phyloP scores from a whole-genome alignment of 257 asterid genomes.

The Coffea canephora region DNA sequence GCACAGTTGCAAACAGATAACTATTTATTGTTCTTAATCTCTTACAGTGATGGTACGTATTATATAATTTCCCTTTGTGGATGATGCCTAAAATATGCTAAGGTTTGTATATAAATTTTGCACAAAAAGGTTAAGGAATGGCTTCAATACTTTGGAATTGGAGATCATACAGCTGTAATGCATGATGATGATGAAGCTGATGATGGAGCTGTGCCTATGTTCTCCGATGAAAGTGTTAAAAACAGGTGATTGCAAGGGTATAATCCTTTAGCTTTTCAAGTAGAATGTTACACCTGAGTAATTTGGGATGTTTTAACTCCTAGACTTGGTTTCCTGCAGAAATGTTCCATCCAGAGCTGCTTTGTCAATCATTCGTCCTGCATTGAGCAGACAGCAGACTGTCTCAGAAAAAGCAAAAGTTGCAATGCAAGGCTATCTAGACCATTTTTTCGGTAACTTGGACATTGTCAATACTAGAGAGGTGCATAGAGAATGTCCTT shows the following conservation, averaged over 20 bases:
- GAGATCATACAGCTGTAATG: conserved; percentile 65
- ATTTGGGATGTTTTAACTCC: conserved; percentile 44
- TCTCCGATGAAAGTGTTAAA: conserved; percentile 64
- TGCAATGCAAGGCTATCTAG: conserved; percentile 96
- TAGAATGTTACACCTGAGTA: too few relatives aligned
- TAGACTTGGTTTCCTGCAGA: conserved; percentile 98
- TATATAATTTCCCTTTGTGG: background rate
- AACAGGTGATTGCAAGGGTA: conserved; percentile 58
- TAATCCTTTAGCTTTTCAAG: too few relatives aligned
- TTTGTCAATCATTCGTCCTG: conserved; percentile 86
- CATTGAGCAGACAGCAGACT: conserved; percentile 80
- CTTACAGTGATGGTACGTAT: too few relatives aligned
- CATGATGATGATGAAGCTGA: conserved; percentile 91
- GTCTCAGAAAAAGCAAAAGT: conserved; percentile 80
- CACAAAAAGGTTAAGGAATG: conserved; percentile 74
- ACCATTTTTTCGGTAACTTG: conserved; percentile 88
- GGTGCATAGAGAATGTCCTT: conserved; percentile 36
- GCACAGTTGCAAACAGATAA: too few relatives aligned
- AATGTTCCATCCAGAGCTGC: conserved; percentile 99
- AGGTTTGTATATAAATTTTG: too few relatives aligned
- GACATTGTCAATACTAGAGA: conserved; percentile 86
- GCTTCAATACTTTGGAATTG: conserved; percentile 94
- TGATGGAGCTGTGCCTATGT: conserved; percentile 63
- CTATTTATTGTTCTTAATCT: too few relatives aligned
- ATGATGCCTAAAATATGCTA: background rate